Conservation (phyloP, 805 yeast genomes). For the Myxozyma monticola region DNA sequence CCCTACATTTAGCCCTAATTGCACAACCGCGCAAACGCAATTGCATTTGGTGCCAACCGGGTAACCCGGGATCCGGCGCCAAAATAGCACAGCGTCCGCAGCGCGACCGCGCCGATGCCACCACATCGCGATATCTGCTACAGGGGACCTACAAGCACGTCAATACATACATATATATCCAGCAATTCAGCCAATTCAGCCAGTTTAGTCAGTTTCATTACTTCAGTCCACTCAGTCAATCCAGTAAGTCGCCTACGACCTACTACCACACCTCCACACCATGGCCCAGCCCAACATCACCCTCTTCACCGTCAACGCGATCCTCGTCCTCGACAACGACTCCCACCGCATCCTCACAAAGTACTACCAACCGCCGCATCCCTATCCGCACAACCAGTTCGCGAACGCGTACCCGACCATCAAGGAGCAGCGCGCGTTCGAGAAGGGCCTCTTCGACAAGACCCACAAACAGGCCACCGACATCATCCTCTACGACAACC, state of each 20-base stretch:
- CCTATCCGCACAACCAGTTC: conserved; percentile 33
- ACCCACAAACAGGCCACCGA: conserved; percentile 81
- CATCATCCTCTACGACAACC: conserved; percentile 73
- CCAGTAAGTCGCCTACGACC: background rate
- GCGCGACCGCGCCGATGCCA: no score
- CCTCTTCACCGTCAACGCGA: conserved; percentile 81
- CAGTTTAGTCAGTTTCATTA: no score
- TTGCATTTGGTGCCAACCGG: no score
- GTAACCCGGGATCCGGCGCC: no score
- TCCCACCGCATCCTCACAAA: conserved; percentile 82
- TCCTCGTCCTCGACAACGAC: conserved; percentile 74
- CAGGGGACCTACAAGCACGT: no score
- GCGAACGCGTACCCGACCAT: conserved; percentile 43
- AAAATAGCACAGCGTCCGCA: no score
- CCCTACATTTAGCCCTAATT: no score
- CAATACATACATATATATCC: no score
- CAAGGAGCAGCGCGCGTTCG: conserved; percentile 76
- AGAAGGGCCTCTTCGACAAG: conserved; percentile 66
- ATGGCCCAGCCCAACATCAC: conserved; percentile 30
- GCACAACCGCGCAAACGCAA: no score
- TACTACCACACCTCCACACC: conserved; percentile 1
- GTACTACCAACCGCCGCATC: conserved; percentile 72
- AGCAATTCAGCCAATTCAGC: no score
- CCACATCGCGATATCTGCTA: no score
- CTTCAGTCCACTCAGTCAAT: background rate